Conservation (phyloP, 1,139 yeast genomes). For the Sugiyamaella japonica region DNA sequence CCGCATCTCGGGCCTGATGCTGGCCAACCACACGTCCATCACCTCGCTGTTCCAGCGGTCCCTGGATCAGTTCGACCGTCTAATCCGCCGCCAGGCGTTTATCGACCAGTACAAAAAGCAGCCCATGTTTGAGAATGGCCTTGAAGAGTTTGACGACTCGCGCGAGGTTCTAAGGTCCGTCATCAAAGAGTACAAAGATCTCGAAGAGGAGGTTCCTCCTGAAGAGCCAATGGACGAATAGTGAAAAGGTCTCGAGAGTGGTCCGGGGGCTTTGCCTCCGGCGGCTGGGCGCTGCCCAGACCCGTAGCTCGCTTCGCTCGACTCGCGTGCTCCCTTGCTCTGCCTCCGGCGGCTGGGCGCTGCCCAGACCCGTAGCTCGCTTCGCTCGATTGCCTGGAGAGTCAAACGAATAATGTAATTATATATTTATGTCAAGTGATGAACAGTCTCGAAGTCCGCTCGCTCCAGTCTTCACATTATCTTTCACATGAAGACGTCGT, state of each 20-base stretch:
- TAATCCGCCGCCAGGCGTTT: constrained; percentile 81
- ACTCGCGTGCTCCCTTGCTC: neutral
- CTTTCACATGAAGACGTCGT: constrained; percentile 1
- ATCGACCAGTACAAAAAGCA: constrained; percentile 70
- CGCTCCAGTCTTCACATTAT: constrained; percentile 7
- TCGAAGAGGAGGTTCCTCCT: constrained; percentile 38
- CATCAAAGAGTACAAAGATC: constrained; percentile 64
- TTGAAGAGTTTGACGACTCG: constrained; percentile 78
- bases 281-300: neutral
- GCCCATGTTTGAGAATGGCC: constrained; percentile 58
- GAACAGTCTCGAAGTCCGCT: too few relatives aligned
- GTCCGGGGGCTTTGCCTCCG: neutral
- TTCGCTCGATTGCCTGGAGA: too few relatives aligned
- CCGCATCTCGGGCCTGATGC: constrained; percentile 62
- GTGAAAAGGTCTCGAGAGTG: too few relatives aligned
- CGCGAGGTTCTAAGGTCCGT: constrained; percentile 68
- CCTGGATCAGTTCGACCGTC: constrained; percentile 72
- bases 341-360: too few relatives aligned
- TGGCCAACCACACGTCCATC: constrained; percentile 76
- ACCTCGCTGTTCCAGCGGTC: constrained; percentile 64
- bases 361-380: too few relatives aligned
- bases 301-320: neutral
- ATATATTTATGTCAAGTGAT: too few relatives aligned
- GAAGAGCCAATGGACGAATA: constrained; percentile 10
- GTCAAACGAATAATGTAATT: too few relatives aligned